Evolutionary conservation across 2,329 filamentous ascomycete species (phyloP).

Genomic region (Aurifilum marmelostoma): DNA sequence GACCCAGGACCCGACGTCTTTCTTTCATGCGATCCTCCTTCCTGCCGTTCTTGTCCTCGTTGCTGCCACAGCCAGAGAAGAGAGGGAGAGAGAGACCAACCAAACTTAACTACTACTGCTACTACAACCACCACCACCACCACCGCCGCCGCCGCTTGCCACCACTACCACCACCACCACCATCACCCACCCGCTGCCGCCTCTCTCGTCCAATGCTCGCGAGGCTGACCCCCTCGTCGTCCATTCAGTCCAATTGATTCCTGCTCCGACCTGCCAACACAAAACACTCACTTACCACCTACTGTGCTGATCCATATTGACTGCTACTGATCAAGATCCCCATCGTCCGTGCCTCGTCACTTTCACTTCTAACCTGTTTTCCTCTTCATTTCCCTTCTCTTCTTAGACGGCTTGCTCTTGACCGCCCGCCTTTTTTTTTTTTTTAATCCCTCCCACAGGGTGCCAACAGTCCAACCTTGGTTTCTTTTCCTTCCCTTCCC

Average conservation of each 20-base stretch:
- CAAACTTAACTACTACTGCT: neutral
- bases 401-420: slow-evolving; percentile 8
- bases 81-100: neutral
- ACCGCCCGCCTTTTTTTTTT: slow-evolving; percentile 19
- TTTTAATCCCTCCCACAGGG: neutral
- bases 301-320: slow-evolving; percentile 9
- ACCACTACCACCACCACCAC: neutral
- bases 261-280: slow-evolving; percentile 15
- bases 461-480: neutral
- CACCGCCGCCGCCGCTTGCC: slow-evolving; percentile 1
- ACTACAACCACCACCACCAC: neutral
- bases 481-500: neutral
- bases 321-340: neutral
- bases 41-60: slow-evolving; percentile 8
- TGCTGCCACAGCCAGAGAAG: slow-evolving; percentile 5
- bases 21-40: slow-evolving; percentile 14
- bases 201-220: slow-evolving; percentile 6
- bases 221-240: slow-evolving; percentile 18
- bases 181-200: slow-evolving; percentile 6
- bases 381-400: slow-evolving; percentile 14
- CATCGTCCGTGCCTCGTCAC: slow-evolving; percentile 12
- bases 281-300: slow-evolving; percentile 10
- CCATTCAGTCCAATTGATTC: slow-evolving; percentile 12
- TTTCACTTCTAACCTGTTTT: slow-evolving; percentile 16
- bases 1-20: slow-evolving; percentile 7